Base-by-base conservation (phyloP, 2,329 filamentous ascomycete species). In the Ceratocystis diversiconidia region DNA sequence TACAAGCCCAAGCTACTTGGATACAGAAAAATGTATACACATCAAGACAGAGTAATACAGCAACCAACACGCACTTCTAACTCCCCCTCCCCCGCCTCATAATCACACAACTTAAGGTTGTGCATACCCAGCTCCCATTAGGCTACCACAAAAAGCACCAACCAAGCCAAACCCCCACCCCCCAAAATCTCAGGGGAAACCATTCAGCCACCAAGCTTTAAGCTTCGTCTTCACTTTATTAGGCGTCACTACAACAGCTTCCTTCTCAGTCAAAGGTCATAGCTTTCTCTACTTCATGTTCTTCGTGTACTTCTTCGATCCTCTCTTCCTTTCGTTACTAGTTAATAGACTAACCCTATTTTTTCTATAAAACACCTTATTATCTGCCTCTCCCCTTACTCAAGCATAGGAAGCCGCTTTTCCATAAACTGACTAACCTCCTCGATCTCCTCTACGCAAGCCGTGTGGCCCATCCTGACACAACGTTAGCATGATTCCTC, bases 381-480 rank as follows among this genome's bases (percentile, higher is more conserved):
- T n/a, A 19, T 10, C n/a, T 5, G 2, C 44, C n/a, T 3, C 46
- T 22, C n/a, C 46, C 46, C 46, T 10, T 50, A 52, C 48, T 52
- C 48, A 17, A n/a, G 25, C 55, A 30, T n/a, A 4, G 81, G 79
- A 63, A 85, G 74, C 57, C 75, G 75, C 65, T 76, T 72, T 43
- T 70, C 73, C 63, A 86, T 69, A 68, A 83, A 85, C 0, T 71
- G 73, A 75, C 94, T 90, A 19, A 96, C 79, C 70, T 95, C 88
- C 68, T 94, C 83, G 65, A 96, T 84, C 77, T 96, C 92, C 68
- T 87, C 78, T 4, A 85, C 79, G 70, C 85, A 86, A 1, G 90
- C 90, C 4, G 85, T 88, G 74, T 97, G 92, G 15, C 79, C 79
- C 73, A 96, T 82, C 10, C 86, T 89, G 61, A 10, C 19, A 5